Conservation (phyloP, 106 monocot genomes). For the Amphibolis antarctica region DNA sequence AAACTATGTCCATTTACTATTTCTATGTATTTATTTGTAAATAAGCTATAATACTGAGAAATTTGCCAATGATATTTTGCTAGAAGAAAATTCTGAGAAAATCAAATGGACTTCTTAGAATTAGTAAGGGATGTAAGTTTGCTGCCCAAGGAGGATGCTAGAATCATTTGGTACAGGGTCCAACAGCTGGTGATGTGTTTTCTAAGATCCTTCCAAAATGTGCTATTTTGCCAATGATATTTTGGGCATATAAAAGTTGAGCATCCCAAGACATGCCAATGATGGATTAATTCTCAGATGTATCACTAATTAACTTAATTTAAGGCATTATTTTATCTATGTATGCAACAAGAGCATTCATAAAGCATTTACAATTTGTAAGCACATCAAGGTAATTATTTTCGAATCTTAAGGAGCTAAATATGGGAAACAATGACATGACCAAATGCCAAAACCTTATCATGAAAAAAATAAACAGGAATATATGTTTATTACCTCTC, state of each 20-base stretch:
- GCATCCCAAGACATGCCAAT: background rate
- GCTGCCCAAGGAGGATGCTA: no score
- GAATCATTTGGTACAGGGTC: no score
- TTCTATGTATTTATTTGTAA: no score
- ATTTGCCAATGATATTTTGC: no score
- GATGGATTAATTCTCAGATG: background rate
- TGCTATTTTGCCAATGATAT: background rate
- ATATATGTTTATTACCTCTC: constrained; percentile 38
- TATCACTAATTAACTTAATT: background rate
- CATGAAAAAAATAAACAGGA: background rate
- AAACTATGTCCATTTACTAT: no score
- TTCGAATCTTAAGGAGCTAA: background rate
- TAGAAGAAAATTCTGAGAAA: no score
- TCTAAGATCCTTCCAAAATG: background rate
- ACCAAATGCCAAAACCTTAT: background rate
- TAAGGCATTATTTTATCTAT: background rate
- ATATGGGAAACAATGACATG: background rate
- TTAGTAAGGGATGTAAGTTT: no score
- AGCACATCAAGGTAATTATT: background rate
- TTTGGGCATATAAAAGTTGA: background rate
- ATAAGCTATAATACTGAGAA: no score
- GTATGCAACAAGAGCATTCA: background rate
- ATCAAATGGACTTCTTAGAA: no score
- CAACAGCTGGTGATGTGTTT: no score
- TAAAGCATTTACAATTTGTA: background rate